Percentiles rank a stretch among this genome's conserved stretches.
phyloP scores from a whole-genome alignment of 768 basidiomycete species.

The Psilocybe azurescens region DNA sequence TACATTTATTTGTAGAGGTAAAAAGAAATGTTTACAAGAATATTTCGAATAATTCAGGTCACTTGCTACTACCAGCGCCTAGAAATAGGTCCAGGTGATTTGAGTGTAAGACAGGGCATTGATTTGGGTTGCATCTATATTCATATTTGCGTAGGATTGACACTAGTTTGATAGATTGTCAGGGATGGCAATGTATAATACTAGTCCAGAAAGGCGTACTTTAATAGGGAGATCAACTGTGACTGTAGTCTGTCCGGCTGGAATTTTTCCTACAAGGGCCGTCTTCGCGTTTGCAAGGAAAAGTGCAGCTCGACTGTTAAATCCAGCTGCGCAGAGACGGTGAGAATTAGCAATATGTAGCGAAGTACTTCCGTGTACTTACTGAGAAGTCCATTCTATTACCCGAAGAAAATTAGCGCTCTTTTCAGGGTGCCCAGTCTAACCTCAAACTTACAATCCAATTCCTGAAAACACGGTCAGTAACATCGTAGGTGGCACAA shows the following conservation, averaged over 20 bases:
- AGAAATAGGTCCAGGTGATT: neutral
- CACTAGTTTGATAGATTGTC: neutral
- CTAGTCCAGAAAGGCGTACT: neutral
- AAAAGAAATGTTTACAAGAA: no score
- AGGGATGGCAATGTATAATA: neutral
- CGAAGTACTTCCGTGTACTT: neutral
- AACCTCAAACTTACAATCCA: neutral
- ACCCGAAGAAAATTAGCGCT: no score
- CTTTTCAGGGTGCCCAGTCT: no score
- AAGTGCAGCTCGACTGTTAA: neutral
- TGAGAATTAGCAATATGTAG: neutral
- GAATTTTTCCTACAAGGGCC: neutral
- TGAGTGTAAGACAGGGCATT: neutral
- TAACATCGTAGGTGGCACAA: neutral
- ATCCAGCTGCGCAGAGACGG: neutral
- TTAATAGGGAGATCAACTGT: neutral
- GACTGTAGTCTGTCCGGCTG: neutral
- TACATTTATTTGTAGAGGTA: no score
- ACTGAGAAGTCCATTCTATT: conserved; percentile 3
- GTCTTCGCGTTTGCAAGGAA: neutral
- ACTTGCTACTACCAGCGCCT: neutral
- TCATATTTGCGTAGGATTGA: no score
- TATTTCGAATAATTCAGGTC: no score
- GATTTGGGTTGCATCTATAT: neutral
- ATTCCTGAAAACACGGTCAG: neutral